Base-by-base conservation (phyloP, 805 yeast species). In the Wickerhamomyces xylosicus region DNA sequence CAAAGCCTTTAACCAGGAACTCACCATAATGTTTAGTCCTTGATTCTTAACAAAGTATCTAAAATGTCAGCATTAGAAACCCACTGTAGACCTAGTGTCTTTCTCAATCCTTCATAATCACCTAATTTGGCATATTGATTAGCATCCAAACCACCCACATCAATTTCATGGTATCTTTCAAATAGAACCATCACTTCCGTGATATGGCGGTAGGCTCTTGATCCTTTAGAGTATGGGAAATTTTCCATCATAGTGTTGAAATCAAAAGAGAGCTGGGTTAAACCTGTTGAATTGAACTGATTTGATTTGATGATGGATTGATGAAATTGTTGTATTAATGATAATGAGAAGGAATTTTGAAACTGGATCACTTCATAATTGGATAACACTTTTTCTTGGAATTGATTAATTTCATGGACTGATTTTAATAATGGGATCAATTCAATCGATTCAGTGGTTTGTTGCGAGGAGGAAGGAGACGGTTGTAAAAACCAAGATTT, bases 271-370 rank as follows among this genome's bases (percentile, higher is more conserved):
- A 63, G 41, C 40, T 65, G 69, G 3, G 45, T 44, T 11, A 63
- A 40, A 2, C 69, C 69, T 2, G 41, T 14, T 9, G 44, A 34
- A 33, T 56, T 59, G 42, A 65, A 64, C 37, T 58, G 60, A 38
- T 63, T 64, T 19, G 57, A 41, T 40, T 63, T 64, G 22, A 64
- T 48, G 25, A 64, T 57, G 8, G 61, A 54, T 36, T 61, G 63
- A 16, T 57, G 45, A 34, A 62, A 52, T 35, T 55, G 57, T n/a
- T 54, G 56, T 1, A 62, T 52, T 22, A 62, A 42, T 7, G 49
- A 43, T 10, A 44, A 48, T 2, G 62, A 42, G 2, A 56, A 31
- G 20, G 49, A 48, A 31, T 52, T 52, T 22, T 52, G 54, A 13
- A 64, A 35, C 3, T 36, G 15, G 1, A 49, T 41, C 14, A 47